Conservation (phyloP, 306 rosid genomes). For the Pyrus pyrifolia region DNA sequence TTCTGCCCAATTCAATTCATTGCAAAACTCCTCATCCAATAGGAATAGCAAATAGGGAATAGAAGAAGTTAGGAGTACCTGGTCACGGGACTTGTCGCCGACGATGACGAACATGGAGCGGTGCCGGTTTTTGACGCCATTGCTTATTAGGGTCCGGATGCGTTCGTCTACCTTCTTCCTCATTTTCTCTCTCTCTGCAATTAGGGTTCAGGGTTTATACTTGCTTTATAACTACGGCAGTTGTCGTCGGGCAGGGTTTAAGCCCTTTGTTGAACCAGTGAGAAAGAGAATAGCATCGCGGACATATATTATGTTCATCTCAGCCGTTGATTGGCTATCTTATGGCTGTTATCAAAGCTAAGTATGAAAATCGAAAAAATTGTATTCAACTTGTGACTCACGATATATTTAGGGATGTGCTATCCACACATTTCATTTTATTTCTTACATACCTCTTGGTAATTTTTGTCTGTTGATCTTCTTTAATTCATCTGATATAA, state of each 20-base stretch:
- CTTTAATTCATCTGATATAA: too few species aligned
- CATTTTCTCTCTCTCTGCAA: constrained; percentile 25
- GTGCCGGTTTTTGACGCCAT: constrained; percentile 80
- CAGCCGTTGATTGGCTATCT: neutral
- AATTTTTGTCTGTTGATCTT: too few species aligned
- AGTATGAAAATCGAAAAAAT: neutral
- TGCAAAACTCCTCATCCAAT: neutral
- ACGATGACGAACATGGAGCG: constrained; percentile 82
- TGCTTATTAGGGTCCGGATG: constrained; percentile 79
- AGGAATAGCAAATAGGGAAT: neutral
- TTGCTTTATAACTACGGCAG: neutral
- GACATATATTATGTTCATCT: neutral
- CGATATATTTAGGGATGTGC: too few species aligned
- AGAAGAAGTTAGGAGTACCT: constrained; percentile 24
- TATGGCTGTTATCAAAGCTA: neutral
- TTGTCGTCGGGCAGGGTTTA: neutral
- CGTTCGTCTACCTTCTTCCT: constrained; percentile 97
- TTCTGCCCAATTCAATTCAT: neutral
- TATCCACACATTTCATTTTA: too few species aligned
- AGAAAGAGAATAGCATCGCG: neutral
- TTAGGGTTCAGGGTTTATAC: neutral
- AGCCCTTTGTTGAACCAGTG: neutral
- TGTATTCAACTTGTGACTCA: too few species aligned
- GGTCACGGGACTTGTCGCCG: constrained; percentile 95
- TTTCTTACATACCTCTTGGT: too few species aligned